Base-by-base conservation (phyloP, 805 yeast genomes). In the Kluyveromyces aestuarii region DNA sequence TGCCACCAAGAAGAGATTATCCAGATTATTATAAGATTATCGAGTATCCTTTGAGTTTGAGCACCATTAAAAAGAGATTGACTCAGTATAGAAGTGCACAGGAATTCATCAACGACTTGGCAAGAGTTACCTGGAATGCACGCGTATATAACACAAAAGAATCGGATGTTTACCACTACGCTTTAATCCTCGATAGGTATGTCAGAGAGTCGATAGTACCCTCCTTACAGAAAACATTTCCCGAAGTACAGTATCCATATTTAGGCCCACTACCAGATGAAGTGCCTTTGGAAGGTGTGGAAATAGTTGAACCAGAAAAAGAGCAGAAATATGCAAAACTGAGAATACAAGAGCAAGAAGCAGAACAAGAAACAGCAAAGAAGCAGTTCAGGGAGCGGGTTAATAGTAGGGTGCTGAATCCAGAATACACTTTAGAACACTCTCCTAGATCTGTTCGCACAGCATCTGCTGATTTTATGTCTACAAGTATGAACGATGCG, bases 81-180 rank as follows among this genome's bases (percentile, higher is more conserved):
- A 78, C 79, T 50, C 67, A 65, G 45, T 90, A 89, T 68, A 63
- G 69, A 6, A 72, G 72, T 42, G 79, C 87, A 0, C 84, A 81
- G 56, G 82, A 80, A 41, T 89, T 87, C 63, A 69, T 90, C 37
- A 75, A 72, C 49, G 96, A 90, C 64, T 62, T 90, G 50, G 87
- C 84, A 0, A 95, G 87, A 64, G 84, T 91, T 46, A 77, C 87
- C 1, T 87, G 95, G 89, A 91, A 91, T 61, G 96, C 97, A 2
- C 78, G 87, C 51, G 77, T 82, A 43, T 91, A 83, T 66, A 91
- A 91, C 66, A 81, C 80, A 50, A 81, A 80, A 52, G 81, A 75
- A 13, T 79, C 89, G 0, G 70, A 71, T 16, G 83, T 85, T 47
- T 85, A 84, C 66, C 72, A 72, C 21, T 85, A 84, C 56, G 96